phyloP scores from a whole-genome alignment of 2,329 filamentous ascomycete species.

The Dactylellina leptospora region DNA sequence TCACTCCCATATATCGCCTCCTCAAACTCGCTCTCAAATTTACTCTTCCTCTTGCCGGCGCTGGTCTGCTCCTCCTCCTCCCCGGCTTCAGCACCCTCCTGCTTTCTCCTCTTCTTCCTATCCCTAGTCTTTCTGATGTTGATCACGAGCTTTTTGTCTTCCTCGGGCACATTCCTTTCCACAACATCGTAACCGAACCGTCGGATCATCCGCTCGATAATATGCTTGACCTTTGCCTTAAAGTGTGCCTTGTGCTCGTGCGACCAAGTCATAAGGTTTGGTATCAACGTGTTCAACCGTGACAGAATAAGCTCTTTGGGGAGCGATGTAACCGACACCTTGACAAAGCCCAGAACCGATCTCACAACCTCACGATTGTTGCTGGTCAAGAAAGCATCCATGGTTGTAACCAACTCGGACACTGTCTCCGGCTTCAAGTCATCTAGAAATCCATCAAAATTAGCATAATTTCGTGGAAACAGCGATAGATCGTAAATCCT shows the following conservation, averaged over 20 bases:
- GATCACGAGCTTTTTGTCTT: constrained; percentile 85
- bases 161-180: constrained; percentile 81
- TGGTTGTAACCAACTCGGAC: constrained; percentile 86
- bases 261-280: constrained; percentile 93
- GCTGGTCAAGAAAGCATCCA: constrained; percentile 94
- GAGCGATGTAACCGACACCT: constrained; percentile 89
- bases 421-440: constrained; percentile 75
- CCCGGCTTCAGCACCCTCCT: constrained; percentile 69
- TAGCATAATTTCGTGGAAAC: not conserved
- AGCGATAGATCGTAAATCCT: not conserved
- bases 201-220: constrained; percentile 90
- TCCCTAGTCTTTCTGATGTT: constrained; percentile 97
- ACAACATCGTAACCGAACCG: constrained; percentile 85
- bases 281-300: constrained; percentile 78
- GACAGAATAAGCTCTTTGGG: constrained; percentile 81
- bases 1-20: constrained; percentile 87
- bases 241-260: constrained; percentile 98
- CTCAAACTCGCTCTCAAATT: constrained; percentile 92
- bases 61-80: constrained; percentile 67
- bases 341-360: constrained; percentile 93
- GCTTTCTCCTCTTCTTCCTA: constrained; percentile 87
- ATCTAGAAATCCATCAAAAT: constrained; percentile 60
- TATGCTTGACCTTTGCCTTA: constrained; percentile 97
- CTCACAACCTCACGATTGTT: constrained; percentile 97
- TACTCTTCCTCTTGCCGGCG: constrained; percentile 64